Evolutionary conservation across 2,329 filamentous ascomycete genomes (phyloP), one percentile per base, ranked within the genome.

Genomic region (Ophiocordyceps camponoti-saundersi): DNA sequence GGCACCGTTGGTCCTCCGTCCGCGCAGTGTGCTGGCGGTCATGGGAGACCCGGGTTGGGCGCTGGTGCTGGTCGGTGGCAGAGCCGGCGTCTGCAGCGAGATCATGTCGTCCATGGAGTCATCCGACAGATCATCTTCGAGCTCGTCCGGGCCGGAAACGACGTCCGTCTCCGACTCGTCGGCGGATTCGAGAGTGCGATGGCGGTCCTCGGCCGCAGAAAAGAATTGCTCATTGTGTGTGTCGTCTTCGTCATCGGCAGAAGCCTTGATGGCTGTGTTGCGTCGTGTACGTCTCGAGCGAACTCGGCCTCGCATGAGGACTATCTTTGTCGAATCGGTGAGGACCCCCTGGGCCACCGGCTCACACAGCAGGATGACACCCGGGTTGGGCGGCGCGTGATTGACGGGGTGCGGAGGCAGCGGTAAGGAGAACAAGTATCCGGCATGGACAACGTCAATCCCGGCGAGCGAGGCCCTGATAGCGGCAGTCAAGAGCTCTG

Each of bases 31-130:
- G 18, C 80, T 81, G 18, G 79, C 56, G 0, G 85, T 84, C 59
- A 86, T 79, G 2, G 89, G 89, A 0, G 88, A 94, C 12, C 85
- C 87, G 1, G 83, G 77, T 40, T 84, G 83, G 57, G 85, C 80
- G 44, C 87, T 90, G 1, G 83, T 82, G 47, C 79, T 79, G 23
- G 84, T 79, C n/a, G 86, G 75, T 1, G 85, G 80, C 16, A 95
- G 66, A 26, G 81, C 76, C 1, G 90, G 90, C 1, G 83, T 81
- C 53, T 83, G 81, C 30, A 96, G 71, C 4, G 88, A 93, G 46
- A 96, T 95, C 74, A 95, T 85, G 50, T 95, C 88, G 53, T 95
- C 89, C 68, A 87, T 75, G 0, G 86, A 92, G 59, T 95, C 90
- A 60, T 95, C 89, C 0, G 90, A 95, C 16, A 90, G 69, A 8